Conservation (phyloP, 164 flowering plant genomes). For the Piper betle region DNA sequence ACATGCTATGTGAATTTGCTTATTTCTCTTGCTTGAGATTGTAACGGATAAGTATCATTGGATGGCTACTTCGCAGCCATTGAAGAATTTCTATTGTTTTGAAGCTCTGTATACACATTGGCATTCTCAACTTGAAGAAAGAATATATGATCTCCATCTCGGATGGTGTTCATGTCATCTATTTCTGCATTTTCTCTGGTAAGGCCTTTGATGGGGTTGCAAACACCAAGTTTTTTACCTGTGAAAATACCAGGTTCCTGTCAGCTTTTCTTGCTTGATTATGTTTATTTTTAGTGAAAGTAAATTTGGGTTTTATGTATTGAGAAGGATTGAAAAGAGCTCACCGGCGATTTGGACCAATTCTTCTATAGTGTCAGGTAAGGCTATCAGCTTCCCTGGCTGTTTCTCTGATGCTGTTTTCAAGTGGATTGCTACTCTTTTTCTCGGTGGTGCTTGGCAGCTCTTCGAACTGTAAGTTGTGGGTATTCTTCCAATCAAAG, state of each 20-base stretch:
- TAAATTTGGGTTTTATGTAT: constrained; percentile 19
- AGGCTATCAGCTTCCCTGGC: constrained; percentile 44
- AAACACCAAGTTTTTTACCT: constrained; percentile 73
- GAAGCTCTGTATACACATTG: constrained; percentile 8
- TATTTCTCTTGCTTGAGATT: too few species aligned
- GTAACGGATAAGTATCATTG: too few species aligned
- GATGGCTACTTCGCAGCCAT: constrained; percentile 4
- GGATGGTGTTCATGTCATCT: constrained; percentile 58
- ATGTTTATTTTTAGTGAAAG: neutral
- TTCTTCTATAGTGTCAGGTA: constrained; percentile 76
- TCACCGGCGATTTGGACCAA: constrained; percentile 64
- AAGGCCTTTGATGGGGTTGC: constrained; percentile 43
- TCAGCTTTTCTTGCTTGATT: neutral
- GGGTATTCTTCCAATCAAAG: constrained; percentile 6
- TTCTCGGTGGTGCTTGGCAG: constrained; percentile 16
- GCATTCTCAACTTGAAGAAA: constrained; percentile 27
- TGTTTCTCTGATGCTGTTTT: constrained; percentile 20
- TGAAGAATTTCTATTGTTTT: constrained; percentile 8
- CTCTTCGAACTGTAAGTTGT: constrained; percentile 12
- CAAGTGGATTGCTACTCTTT: constrained; percentile 68
- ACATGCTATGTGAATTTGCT: too few species aligned
- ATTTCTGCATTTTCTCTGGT: constrained; percentile 71
- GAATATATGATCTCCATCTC: constrained; percentile 84
- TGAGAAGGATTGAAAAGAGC: constrained; percentile 13
- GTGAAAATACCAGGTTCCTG: constrained; percentile 4